phyloP scores from a whole-genome alignment of 2,329 filamentous ascomycete genomes.

The Chlorencoelia australis region DNA sequence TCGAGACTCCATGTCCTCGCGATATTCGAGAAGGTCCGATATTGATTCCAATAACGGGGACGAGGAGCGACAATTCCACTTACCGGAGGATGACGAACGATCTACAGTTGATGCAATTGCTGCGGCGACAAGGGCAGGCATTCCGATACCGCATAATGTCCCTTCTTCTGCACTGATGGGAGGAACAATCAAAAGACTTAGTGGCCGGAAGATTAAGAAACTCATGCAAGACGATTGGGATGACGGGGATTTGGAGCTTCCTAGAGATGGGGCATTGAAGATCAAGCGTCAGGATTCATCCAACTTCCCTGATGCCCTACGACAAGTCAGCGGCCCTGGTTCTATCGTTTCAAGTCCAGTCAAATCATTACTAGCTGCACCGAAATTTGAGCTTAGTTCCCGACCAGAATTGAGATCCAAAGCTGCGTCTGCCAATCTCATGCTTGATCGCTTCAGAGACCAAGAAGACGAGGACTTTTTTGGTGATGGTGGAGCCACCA shows the following conservation, averaged over 20 bases:
- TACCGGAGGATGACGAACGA: slow-evolving; percentile 76
- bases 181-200: slow-evolving; percentile 85
- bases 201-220: slow-evolving; percentile 61
- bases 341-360: slow-evolving; percentile 44
- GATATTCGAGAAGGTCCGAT: slow-evolving; percentile 8
- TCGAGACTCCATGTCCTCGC: slow-evolving; percentile 61
- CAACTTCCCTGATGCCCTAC: slow-evolving; percentile 57
- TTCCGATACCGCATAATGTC: slow-evolving; percentile 79
- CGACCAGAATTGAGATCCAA: slow-evolving; percentile 19
- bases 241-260: slow-evolving; percentile 65
- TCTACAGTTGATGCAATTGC: slow-evolving; percentile 79
- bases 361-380: slow-evolving; percentile 31
- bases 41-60: slow-evolving; percentile 30
- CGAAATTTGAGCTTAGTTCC: slow-evolving; percentile 22
- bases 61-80: slow-evolving; percentile 78
- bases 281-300: slow-evolving; percentile 53
- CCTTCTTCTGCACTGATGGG: slow-evolving; percentile 83
- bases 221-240: slow-evolving; percentile 73
- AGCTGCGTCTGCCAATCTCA: slow-evolving; percentile 33
- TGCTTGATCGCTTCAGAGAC: slow-evolving; percentile 56
- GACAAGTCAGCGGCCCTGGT: slow-evolving; percentile 43
- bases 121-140: slow-evolving; percentile 78
- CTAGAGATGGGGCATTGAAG: slow-evolving; percentile 47
- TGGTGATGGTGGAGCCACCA: slow-evolving; percentile 53
- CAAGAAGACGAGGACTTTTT: slow-evolving; percentile 53